A percentile compares a stretch with the other conserved stretches of the same genome.
Evolutionary conservation across 23 red algal species (phyloP).

Genomic region (Gracilaria domingensis): DNA sequence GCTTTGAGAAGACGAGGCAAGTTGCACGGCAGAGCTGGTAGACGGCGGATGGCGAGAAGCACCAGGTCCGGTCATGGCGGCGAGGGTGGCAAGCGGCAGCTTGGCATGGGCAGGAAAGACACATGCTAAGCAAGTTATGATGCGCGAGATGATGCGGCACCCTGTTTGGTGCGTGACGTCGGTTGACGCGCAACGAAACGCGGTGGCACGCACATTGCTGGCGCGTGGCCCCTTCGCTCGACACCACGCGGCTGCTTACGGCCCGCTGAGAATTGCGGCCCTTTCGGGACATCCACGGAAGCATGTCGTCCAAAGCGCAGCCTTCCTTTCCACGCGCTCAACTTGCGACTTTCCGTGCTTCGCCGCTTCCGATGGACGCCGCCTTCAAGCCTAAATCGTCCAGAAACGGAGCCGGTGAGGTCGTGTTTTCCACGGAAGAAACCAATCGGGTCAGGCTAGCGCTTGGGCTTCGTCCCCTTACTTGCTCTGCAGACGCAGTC

Average conservation of each 20-base stretch:
- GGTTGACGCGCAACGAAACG: not conserved
- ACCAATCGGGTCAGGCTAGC: conserved; percentile 72
- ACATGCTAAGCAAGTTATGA: not conserved
- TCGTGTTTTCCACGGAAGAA: conserved; percentile 64
- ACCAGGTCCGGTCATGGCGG: not conserved
- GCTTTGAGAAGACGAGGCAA: not conserved
- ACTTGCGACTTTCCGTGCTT: too few species aligned
- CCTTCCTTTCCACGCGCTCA: too few species aligned
- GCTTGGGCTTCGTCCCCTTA: conserved; percentile 66
- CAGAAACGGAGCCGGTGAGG: conserved; percentile 33
- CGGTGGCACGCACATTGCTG: not conserved
- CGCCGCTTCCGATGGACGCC: not conserved
- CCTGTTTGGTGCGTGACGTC: not conserved
- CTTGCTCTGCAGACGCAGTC: not conserved
- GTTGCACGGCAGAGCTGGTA: not conserved
- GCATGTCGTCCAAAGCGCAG: too few species aligned
- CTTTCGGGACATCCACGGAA: not conserved
- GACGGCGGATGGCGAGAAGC: not conserved
- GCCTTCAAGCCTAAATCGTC: not conserved
- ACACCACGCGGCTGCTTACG: not conserved
- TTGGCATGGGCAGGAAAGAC: not conserved
- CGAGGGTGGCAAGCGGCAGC: not conserved
- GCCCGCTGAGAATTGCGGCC: not conserved
- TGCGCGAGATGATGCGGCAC: not conserved
- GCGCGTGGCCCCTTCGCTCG: not conserved